Evolutionary conservation across 306 rosid genomes (phyloP).

Genomic region (Cicer arietinum): DNA sequence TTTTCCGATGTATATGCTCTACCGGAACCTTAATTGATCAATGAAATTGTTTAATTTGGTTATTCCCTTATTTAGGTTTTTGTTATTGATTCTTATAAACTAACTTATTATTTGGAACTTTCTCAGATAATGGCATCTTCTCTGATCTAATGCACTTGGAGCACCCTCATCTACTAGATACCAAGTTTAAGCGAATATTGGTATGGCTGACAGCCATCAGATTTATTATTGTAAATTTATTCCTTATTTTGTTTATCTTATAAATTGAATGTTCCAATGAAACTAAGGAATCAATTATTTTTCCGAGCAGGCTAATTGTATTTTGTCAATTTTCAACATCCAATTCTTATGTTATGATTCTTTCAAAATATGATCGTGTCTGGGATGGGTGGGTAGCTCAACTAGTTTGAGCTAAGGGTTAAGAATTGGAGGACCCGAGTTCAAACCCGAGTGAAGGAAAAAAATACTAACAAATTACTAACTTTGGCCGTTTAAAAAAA

Average conservation of each 20-base stretch:
- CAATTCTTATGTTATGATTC: constrained; percentile 18
- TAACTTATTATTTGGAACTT: constrained; percentile 42
- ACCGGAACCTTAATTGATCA: constrained; percentile 25
- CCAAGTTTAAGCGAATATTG: constrained; percentile 82
- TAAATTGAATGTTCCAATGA: constrained; percentile 34
- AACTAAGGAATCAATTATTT: constrained; percentile 29
- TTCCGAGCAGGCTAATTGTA: constrained; percentile 28
- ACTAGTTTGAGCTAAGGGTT: too few relatives aligned
- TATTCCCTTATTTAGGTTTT: constrained; percentile 31
- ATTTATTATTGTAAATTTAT: constrained; percentile 25
- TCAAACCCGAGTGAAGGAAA: too few relatives aligned
- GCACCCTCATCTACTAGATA: constrained; percentile 61
- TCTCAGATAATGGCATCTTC: constrained; percentile 57
- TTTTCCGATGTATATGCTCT: constrained; percentile 10
- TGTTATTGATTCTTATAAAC: constrained; percentile 17
- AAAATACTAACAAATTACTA: too few relatives aligned
- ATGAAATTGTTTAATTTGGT: constrained; percentile 18
- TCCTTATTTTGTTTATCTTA: constrained; percentile 31
- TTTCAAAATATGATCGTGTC: not conserved
- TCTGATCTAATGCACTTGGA: constrained; percentile 59
- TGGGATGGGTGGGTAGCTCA: too few relatives aligned
- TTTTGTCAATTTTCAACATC: constrained; percentile 30
- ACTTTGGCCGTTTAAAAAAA: too few relatives aligned
- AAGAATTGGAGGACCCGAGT: too few relatives aligned
- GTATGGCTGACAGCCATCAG: constrained; percentile 56